Evolutionary conservation across 495 filamentous ascomycete species (phyloP), one percentile per base, ranked within the genome.

Genomic region (Aspergillus bridgeri): DNA sequence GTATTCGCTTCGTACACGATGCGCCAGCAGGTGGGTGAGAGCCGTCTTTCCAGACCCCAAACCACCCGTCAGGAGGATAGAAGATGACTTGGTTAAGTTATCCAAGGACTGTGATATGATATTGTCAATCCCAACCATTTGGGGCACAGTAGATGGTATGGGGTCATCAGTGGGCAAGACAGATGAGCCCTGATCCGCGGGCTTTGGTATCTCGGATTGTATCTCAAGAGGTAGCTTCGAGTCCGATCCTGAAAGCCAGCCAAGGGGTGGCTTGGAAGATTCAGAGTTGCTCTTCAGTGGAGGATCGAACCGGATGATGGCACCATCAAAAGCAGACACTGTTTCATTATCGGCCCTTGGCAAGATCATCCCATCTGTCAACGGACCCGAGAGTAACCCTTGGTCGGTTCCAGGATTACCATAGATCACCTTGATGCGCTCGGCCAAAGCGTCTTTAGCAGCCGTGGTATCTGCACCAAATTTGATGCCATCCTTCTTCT

Each of bases 41-140:
- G 85, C 83, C 15, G 90, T 89, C 75, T 98, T 98, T 42, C 94
- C 94, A 33, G 91, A 83, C 2, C 95, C 93, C 42, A 95, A 83
- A 5, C 89, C 90, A 24, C 94, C 94, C 0, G 91, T 91, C 43
- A 98, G 67, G 19, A 98, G 78, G 6, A 96, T 88, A 0, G 95
- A 97, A 0, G 92, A 96, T 55, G 88, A 84, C 56, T 95, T 90
- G 2, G 85, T 84, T 15, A 98, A 72, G 60, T 92, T 87, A 13
- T 80, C 82, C 21, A 82, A 74, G 20, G 94, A 75, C 60, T 93
- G 83, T 4, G 79, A 75, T 42, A 93, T 84, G 0, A 95, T 73
- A 2, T 77, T 72, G 62, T 96, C 93, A 54, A 98, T 90, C 4
- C 92, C 93, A 24, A 97, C 89, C 63, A 98, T 76, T n/a, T 79